Evolutionary conservation across 2,329 filamentous ascomycete species (phyloP), one percentile per base, ranked within the genome.

Genomic region (Magnaporthiopsis incrustans): DNA sequence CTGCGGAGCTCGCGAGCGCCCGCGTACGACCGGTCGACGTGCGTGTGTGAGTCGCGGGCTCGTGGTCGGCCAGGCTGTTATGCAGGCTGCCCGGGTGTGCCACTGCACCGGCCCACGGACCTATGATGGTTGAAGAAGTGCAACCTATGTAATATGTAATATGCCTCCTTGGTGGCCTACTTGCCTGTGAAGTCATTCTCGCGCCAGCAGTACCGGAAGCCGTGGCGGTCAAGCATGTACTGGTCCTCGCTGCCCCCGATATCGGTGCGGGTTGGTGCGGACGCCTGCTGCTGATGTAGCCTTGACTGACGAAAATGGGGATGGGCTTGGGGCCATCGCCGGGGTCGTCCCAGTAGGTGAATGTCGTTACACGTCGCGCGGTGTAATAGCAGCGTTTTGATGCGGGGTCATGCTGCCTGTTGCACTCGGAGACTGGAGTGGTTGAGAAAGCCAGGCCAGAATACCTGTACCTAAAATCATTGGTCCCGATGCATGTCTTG

Each of bases 171-270:
- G 70, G 63, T 82, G 79, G 59, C 78, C 78, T 78, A 81, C 64
- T 81, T 74, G 2, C 88, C 77, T 0, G 88, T 73, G 64, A 76
- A 73, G 14, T 35, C 58, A 5, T 38, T 56, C 11, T 80, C 74
- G 59, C 87, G 76, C 66, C 85, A 84, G 14, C 80, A 72, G n/a
- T 76, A 73, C 1, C 89, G 86, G 33, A 87, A 83, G 64, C 78
- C 77, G 5, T 74, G 77, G 0, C 85, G 83, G 0, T 84, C 84
- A 25, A 77, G 76, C 10, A 78, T 73, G 0, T 86, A 89, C 69
- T 89, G 86, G 67, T 89, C 86, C 64, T 89, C 85, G 69, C 89
- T 86, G 22, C 77, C 78, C 27, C 72, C 73, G 33, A 81, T 69
- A 65, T 80, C 78, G 4, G 67, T 68, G 25, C 82, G 78, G 68